Evolutionary conservation across 176 grass and related monocot species (phyloP), one percentile per base, ranked within the genome.

Genomic region (Melocanna baccifera): DNA sequence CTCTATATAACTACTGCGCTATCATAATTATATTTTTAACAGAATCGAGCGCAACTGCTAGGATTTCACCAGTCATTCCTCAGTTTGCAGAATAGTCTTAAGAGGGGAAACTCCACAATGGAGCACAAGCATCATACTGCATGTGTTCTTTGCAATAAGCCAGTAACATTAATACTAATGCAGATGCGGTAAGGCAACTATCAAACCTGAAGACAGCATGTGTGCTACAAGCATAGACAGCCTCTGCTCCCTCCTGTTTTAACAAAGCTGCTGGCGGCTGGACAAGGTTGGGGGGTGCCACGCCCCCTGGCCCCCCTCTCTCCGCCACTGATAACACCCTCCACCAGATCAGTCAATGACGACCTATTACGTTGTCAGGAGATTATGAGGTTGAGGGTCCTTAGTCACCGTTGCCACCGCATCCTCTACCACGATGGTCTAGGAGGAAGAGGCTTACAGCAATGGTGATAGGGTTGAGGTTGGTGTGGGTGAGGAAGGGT

Each of bases 191-290:
- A 53, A 37, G 65, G 43, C 46, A 80, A 80, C 37, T 72, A 76
- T 36, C 65, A 43, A 87, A 99, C 96, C 96, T 99, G 84, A 99
- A 94, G 85, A 99, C 96, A 86, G 96, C 96, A 90, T 99, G 96
- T 12, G 96, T 99, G 88, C 89, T 81, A 52, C 96, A 99, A 83
- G 96, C 96, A 94, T 94, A 99, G 19, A 99, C 96, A 87, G 91
- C 88, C 71, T 89, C 92, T 63, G 96, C 93, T 88, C 96, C 96
- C 75, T 96, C 91, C 81, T 99, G 85, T 73, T 96, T 94, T 77
- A 99, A 94, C 46, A 99, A 83, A 39, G 89, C 81, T 46, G 96
- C 96, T 66, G 87, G n/a, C n/a, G n/a, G n/a, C n/a, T n/a, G n/a
- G n/a, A n/a, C n/a, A n/a, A n/a, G n/a, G n/a, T n/a, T n/a, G n/a